phyloP scores from a whole-genome alignment of 305 asterid genomes.

The Ilex paraguariensis region DNA sequence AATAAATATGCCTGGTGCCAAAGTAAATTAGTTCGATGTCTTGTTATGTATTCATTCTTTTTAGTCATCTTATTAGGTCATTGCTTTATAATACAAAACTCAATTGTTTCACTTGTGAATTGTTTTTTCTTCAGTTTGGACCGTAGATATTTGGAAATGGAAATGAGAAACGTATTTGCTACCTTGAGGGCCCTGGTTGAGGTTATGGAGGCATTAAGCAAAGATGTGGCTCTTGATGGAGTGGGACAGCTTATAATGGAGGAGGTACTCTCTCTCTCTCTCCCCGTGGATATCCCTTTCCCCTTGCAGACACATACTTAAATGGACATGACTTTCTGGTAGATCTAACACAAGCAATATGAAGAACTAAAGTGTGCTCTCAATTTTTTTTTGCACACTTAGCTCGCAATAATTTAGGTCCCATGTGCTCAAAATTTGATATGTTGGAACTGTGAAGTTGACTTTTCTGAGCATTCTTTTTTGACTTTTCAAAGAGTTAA shows the following conservation, averaged over 20 bases:
- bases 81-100: constrained; percentile 4
- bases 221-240: constrained; percentile 70
- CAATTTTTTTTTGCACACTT: too few relatives aligned
- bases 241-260: constrained; percentile 77
- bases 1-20: too few relatives aligned
- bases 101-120: not conserved
- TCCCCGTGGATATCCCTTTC: not conserved
- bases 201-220: constrained; percentile 89
- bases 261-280: constrained; percentile 46
- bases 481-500: constrained; percentile 11
- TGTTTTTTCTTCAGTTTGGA: constrained; percentile 40
- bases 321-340: too few relatives aligned
- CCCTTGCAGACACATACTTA: not conserved
- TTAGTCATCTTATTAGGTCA: constrained; percentile 7
- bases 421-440: too few relatives aligned
- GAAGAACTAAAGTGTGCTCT: too few relatives aligned
- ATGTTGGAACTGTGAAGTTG: too few relatives aligned
- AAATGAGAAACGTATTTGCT: constrained; percentile 75
- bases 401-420: too few relatives aligned
- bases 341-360: too few relatives aligned
- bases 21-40: not conserved
- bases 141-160: constrained; percentile 63
- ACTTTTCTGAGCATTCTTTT: constrained; percentile 4
- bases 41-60: constrained; percentile 5
- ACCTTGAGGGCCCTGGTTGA: constrained; percentile 90